Percentiles rank a stretch among this genome's conserved stretches.
phyloP scores from a whole-genome alignment of 495 filamentous ascomycete genomes.

The Penicillium nucicola region DNA sequence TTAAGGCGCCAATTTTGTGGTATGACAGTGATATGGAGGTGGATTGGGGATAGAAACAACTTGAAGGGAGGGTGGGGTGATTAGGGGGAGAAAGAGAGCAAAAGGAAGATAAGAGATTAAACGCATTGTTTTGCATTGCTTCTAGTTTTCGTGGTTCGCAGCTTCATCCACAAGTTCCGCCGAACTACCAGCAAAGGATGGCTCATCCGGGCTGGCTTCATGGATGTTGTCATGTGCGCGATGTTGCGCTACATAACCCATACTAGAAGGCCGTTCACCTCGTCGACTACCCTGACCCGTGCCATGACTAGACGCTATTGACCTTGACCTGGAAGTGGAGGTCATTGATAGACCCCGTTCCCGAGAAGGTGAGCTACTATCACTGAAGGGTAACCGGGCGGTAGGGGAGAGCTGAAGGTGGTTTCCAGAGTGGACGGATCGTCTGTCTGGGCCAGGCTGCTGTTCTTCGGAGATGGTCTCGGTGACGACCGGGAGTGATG shows the following conservation, averaged over 20 bases:
- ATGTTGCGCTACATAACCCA: slow-evolving; percentile 74
- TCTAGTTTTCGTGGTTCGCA: slow-evolving; percentile 9
- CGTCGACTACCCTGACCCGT: slow-evolving; percentile 28
- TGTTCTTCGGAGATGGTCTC: slow-evolving; percentile 16
- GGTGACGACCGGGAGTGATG: slow-evolving; percentile 19
- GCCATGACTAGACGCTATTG: slow-evolving; percentile 35
- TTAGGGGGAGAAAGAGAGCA: background rate
- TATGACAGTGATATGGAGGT: background rate
- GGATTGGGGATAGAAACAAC: background rate
- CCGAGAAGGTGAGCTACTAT: slow-evolving; percentile 49
- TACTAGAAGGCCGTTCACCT: slow-evolving; percentile 60
- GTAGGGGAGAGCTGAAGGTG: slow-evolving; percentile 32
- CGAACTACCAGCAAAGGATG: slow-evolving; percentile 44
- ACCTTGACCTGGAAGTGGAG: slow-evolving; percentile 45
- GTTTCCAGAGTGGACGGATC: slow-evolving; percentile 7
- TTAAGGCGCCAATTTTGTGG: slow-evolving; percentile 20
- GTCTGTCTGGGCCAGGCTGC: background rate
- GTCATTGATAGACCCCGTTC: slow-evolving; percentile 43
- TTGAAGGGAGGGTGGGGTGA: background rate
- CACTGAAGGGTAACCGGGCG: slow-evolving; percentile 58
- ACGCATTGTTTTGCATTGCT: background rate
- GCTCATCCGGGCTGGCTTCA: slow-evolving; percentile 55
- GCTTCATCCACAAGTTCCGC: slow-evolving; percentile 47
- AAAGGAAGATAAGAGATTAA: background rate
- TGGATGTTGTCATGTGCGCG: slow-evolving; percentile 56